A percentile compares a stretch with the other conserved stretches of the same genome.
phyloP scores from a whole-genome alignment of 257 asterid genomes.

The Primulina tabacum region DNA sequence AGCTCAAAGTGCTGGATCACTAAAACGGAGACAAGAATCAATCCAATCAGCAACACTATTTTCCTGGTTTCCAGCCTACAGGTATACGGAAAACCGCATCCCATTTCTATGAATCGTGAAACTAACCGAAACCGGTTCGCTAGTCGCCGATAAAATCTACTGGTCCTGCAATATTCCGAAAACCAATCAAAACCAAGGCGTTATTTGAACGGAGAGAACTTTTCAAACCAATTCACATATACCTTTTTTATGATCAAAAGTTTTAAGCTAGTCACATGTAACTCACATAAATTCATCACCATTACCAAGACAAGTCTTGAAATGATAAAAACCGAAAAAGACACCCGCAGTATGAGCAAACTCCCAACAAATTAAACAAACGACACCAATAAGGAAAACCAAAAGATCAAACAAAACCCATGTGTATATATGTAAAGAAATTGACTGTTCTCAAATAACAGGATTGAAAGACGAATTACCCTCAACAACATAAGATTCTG shows the following conservation, averaged over 20 bases:
- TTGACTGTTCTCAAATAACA: background rate
- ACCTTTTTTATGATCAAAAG: background rate
- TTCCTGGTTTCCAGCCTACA: conserved; percentile 38
- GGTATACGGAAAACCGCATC: conserved; percentile 17
- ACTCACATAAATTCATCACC: background rate
- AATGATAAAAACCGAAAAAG: too few species aligned
- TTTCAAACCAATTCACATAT: background rate
- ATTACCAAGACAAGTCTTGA: too few species aligned
- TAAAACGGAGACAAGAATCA: conserved; percentile 42
- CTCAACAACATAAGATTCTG: background rate
- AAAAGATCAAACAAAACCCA: too few species aligned
- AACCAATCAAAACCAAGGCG: background rate
- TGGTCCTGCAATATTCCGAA: conserved; percentile 8
- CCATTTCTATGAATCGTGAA: conserved; percentile 30
- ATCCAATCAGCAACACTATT: conserved; percentile 38
- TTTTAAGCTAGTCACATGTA: conserved; percentile 13
- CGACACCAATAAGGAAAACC: background rate
- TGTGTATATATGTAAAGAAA: too few species aligned
- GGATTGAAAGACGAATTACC: background rate
- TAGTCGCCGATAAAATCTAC: background rate
- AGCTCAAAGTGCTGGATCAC: conserved; percentile 48
- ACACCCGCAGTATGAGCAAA: background rate
- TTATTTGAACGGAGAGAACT: background rate
- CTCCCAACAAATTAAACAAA: background rate
- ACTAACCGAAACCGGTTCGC: background rate